These are phyloP conservation scores for Phaseolus coccineus DNA, from an alignment of 331 rosid genomes.

Conservation along the genomic window DNA sequence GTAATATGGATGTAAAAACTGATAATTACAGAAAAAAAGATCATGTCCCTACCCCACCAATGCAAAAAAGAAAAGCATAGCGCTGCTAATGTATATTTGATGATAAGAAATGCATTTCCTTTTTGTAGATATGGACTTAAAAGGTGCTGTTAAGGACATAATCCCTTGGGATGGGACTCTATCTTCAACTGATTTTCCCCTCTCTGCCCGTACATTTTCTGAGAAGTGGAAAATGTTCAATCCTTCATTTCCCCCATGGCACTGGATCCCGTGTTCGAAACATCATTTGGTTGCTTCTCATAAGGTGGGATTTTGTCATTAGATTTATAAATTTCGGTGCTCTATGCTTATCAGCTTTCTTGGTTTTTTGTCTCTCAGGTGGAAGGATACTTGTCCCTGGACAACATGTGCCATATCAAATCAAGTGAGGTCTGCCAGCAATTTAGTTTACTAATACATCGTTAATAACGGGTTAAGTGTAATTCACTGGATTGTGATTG, in stretches of 20 bases:
- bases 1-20: neutral
- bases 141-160: slow-evolving; percentile 37
- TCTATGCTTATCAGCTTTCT: slow-evolving; percentile 11
- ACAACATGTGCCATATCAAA: slow-evolving; percentile 54
- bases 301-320: slow-evolving; percentile 41
- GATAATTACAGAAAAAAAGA: no score
- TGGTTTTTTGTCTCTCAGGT: slow-evolving; percentile 43
- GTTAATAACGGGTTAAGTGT: slow-evolving; percentile 20
- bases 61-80: no score
- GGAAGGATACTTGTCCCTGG: slow-evolving; percentile 76
- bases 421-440: slow-evolving; percentile 50
- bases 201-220: slow-evolving; percentile 58
- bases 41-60: no score
- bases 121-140: slow-evolving; percentile 44
- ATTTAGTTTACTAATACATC: slow-evolving; percentile 24
- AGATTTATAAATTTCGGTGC: neutral
- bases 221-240: slow-evolving; percentile 61
- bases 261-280: slow-evolving; percentile 56
- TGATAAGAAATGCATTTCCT: slow-evolving; percentile 12
- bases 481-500: slow-evolving; percentile 26
- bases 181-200: slow-evolving; percentile 53
- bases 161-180: slow-evolving; percentile 65
- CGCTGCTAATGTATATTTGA: no score
- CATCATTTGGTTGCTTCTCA: slow-evolving; percentile 45
- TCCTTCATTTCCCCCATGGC: slow-evolving; percentile 65